Conservation (phyloP, 306 rosid genomes). For the Casuarina cunninghamiana region DNA sequence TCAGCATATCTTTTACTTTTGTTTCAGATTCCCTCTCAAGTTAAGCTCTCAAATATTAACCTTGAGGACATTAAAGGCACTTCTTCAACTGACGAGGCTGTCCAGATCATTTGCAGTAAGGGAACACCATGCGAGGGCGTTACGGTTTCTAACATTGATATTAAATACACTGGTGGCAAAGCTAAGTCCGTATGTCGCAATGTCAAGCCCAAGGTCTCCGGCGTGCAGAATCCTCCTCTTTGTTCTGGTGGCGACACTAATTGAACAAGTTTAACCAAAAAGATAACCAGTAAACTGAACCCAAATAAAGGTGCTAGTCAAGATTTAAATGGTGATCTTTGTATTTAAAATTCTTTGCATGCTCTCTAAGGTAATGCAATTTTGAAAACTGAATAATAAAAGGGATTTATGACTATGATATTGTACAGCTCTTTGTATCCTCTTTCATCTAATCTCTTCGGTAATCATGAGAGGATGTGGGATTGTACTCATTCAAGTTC, state of each 20-base stretch:
- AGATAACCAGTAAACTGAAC: too few relatives aligned
- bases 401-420: too few relatives aligned
- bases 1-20: not conserved
- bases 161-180: constrained; percentile 24
- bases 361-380: too few relatives aligned
- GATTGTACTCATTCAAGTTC: too few relatives aligned
- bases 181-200: constrained; percentile 31
- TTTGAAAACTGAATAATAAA: too few relatives aligned
- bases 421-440: too few relatives aligned
- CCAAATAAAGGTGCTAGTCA: too few relatives aligned
- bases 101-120: constrained; percentile 38
- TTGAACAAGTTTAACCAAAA: too few relatives aligned
- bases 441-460: too few relatives aligned
- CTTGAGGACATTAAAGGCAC: constrained; percentile 45
- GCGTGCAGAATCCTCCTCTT: constrained; percentile 25
- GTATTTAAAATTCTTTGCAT: too few relatives aligned
- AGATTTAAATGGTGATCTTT: too few relatives aligned
- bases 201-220: constrained; percentile 32
- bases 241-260: not conserved
- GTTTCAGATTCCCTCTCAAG: constrained; percentile 32
- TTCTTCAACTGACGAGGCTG: constrained; percentile 22
- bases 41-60: constrained; percentile 44
- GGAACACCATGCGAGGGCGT: constrained; percentile 41
- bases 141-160: constrained; percentile 20
- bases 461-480: too few relatives aligned